A percentile compares a stretch with the other conserved stretches of the same genome.
Evolutionary conservation across 257 asterid species (phyloP).

Genomic region (Nicotiana otophora): DNA sequence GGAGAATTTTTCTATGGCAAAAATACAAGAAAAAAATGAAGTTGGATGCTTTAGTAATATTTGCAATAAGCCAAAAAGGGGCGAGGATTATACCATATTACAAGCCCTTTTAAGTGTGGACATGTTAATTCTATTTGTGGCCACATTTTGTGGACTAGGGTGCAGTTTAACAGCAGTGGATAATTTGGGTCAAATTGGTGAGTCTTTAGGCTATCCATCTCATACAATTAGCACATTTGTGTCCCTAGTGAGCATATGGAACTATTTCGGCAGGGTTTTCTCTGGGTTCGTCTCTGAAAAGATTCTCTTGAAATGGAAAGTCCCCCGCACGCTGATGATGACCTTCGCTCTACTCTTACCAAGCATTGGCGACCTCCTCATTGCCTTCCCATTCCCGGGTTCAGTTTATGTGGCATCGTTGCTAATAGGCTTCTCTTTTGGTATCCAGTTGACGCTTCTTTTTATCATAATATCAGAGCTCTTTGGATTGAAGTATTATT

Average conservation of each 20-base stretch:
- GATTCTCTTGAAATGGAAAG: slow-evolving; percentile 14
- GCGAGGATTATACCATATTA: slow-evolving; percentile 28
- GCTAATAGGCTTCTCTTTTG: slow-evolving; percentile 22
- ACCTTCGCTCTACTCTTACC: slow-evolving; percentile 20
- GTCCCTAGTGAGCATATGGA: slow-evolving; percentile 29
- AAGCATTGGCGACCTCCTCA: slow-evolving; percentile 16
- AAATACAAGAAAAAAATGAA: neutral
- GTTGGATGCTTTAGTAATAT: neutral
- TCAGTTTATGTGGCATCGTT: slow-evolving; percentile 22
- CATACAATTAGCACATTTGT: slow-evolving; percentile 22
- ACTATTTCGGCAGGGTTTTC: slow-evolving; percentile 24
- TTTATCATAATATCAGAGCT: slow-evolving; percentile 23
- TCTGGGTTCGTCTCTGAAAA: slow-evolving; percentile 19
- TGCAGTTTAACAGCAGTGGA: slow-evolving; percentile 27
- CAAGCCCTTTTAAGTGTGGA: slow-evolving; percentile 30
- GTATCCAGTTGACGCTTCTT: slow-evolving; percentile 24
- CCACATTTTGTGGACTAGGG: slow-evolving; percentile 29
- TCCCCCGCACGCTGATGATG: slow-evolving; percentile 23
- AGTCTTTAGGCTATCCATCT: slow-evolving; percentile 27
- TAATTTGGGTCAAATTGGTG: slow-evolving; percentile 35
- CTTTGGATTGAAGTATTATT: slow-evolving; percentile 24
- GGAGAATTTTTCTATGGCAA: neutral
- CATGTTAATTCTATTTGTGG: slow-evolving; percentile 17
- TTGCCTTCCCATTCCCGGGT: slow-evolving; percentile 21
- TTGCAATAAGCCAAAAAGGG: slow-evolving; percentile 29